Conservation (phyloP, 208 protist species). For the Leishmania guyanensis region DNA sequence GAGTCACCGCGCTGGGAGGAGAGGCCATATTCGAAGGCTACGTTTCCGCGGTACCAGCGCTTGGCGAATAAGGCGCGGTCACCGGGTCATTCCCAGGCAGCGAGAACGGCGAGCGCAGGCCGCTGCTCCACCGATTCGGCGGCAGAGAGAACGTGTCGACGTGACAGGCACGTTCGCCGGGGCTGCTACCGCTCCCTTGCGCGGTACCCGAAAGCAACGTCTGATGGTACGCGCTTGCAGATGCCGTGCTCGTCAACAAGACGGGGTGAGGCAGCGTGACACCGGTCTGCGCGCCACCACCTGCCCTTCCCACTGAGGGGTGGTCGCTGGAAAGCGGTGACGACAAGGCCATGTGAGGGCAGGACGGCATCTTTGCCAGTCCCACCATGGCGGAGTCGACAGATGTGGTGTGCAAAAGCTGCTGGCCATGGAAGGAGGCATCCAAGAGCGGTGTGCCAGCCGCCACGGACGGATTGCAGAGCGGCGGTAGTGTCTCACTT, state of each 20-base stretch:
- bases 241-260: background rate
- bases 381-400: background rate
- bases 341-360: background rate
- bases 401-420: background rate
- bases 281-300: too few relatives aligned
- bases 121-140: background rate
- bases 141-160: background rate
- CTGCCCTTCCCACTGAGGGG: background rate
- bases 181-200: background rate
- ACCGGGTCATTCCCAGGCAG: slow-evolving; percentile 7
- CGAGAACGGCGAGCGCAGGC: slow-evolving; percentile 4
- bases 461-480: background rate
- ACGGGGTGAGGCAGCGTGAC: background rate
- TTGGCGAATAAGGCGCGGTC: slow-evolving; percentile 3
- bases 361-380: background rate
- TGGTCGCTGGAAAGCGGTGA: background rate
- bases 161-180: background rate
- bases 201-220: background rate
- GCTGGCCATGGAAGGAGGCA: background rate
- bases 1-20: background rate
- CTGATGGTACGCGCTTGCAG: background rate
- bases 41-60: background rate
- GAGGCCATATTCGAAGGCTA: background rate
- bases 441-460: background rate
- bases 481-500: background rate